Percentiles rank a stretch among this genome's conserved stretches.
Conservation (phyloP, 1,139 yeast genomes). For the Lodderomyces pseudojiufengensis region DNA sequence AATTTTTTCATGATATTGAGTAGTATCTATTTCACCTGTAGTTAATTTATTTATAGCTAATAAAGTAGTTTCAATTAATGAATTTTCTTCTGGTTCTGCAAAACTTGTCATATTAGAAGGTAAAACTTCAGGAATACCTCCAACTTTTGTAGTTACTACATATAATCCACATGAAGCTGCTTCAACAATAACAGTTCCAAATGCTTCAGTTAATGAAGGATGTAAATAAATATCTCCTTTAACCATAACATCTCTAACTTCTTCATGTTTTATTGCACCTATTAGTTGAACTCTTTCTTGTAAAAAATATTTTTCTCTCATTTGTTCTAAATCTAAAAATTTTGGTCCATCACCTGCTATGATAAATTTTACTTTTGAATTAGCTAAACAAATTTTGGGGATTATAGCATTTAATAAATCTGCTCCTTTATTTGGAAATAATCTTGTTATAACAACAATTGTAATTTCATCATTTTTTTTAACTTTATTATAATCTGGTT, state of each 20-base stretch:
- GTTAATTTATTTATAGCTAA: constrained; percentile 60
- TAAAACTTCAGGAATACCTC: constrained; percentile 95
- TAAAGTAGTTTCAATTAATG: constrained; percentile 66
- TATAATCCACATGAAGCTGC: constrained; percentile 95
- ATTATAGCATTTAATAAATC: constrained; percentile 82
- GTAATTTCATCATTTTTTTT: constrained; percentile 42
- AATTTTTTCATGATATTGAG: constrained; percentile 73
- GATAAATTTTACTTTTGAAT: constrained; percentile 67
- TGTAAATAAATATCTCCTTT: constrained; percentile 92
- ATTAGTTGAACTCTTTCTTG: constrained; percentile 85
- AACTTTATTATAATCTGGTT: constrained; percentile 41
- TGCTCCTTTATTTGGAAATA: constrained; percentile 96
- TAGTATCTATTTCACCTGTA: constrained; percentile 62
- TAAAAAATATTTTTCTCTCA: constrained; percentile 81
- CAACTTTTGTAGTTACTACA: constrained; percentile 94
- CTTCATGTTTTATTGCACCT: constrained; percentile 89
- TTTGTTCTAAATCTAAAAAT: constrained; percentile 88
- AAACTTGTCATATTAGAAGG: constrained; percentile 93
- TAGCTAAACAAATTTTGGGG: constrained; percentile 70
- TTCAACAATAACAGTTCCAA: constrained; percentile 95
- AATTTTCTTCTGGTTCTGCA: constrained; percentile 80
- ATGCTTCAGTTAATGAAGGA: constrained; percentile 94
- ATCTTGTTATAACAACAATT: constrained; percentile 84
- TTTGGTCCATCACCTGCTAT: constrained; percentile 98
- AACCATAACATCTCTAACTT: constrained; percentile 89